A percentile compares a stretch with the other conserved stretches of the same genome.
Conservation (phyloP, 2,329 filamentous ascomycete genomes). For the Arthrobotrys sphaeroides region DNA sequence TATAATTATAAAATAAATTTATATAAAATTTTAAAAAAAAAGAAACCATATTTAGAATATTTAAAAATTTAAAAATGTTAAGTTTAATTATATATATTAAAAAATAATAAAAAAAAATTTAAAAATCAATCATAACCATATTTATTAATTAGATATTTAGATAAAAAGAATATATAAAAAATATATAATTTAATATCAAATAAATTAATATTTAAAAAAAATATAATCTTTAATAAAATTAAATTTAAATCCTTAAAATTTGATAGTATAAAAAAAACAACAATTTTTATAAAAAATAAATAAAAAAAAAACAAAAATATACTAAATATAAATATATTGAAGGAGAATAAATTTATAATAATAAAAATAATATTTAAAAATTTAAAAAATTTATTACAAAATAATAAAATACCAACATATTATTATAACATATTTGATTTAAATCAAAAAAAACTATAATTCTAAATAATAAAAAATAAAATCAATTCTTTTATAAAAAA, state of each 20-base stretch:
- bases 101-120: neutral
- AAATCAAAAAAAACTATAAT: neutral
- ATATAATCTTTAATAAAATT: neutral
- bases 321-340: neutral
- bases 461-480: neutral
- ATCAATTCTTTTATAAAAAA: neutral
- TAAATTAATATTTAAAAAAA: neutral
- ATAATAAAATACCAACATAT: neutral
- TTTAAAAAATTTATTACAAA: neutral
- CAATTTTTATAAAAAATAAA: neutral
- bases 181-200: neutral
- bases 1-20: neutral
- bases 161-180: neutral
- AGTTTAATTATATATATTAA: neutral
- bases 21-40: neutral
- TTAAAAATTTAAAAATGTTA: neutral
- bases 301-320: no score
- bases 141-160: neutral
- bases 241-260: no score
- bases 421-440: neutral
- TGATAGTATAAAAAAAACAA: neutral
- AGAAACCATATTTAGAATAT: neutral
- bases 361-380: neutral
- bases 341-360: neutral
- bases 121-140: neutral